phyloP scores from a whole-genome alignment of 2,329 filamentous ascomycete genomes.

The Trichoderma semiorbis region DNA sequence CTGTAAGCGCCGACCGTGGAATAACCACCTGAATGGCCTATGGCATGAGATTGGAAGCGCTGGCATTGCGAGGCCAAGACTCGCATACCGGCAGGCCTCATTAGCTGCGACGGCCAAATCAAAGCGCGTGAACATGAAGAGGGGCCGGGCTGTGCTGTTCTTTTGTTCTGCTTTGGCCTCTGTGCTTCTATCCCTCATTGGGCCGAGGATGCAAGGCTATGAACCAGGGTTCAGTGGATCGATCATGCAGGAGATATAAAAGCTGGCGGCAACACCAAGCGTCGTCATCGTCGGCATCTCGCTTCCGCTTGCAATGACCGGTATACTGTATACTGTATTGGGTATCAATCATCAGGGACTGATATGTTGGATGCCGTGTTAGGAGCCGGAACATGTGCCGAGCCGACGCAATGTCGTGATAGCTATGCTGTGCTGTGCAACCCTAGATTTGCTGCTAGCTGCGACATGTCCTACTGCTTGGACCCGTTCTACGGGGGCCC shows the following conservation, averaged over 20 bases:
- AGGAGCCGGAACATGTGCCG: background rate
- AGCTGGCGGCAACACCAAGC: background rate
- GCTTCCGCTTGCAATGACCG: background rate
- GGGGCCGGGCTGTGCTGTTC: background rate
- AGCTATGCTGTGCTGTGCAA: background rate
- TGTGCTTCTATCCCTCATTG: background rate
- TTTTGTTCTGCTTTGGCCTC: background rate
- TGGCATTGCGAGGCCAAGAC: conserved; percentile 20
- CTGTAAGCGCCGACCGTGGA: conserved; percentile 18
- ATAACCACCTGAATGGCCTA: background rate
- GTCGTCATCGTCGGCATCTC: background rate
- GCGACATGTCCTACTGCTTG: background rate
- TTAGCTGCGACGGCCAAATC: conserved; percentile 3
- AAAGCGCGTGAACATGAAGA: background rate
- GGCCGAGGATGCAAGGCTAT: background rate
- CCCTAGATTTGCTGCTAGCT: background rate
- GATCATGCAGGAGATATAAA: background rate
- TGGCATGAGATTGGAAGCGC: conserved; percentile 20
- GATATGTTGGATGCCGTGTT: background rate
- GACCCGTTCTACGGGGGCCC: background rate
- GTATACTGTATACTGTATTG: background rate
- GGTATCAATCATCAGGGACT: background rate
- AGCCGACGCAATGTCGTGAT: background rate
- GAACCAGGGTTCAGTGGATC: background rate
- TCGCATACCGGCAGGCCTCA: background rate